phyloP scores from a whole-genome alignment of 2,329 filamentous ascomycete species.

The Aspergillus fijiensis region DNA sequence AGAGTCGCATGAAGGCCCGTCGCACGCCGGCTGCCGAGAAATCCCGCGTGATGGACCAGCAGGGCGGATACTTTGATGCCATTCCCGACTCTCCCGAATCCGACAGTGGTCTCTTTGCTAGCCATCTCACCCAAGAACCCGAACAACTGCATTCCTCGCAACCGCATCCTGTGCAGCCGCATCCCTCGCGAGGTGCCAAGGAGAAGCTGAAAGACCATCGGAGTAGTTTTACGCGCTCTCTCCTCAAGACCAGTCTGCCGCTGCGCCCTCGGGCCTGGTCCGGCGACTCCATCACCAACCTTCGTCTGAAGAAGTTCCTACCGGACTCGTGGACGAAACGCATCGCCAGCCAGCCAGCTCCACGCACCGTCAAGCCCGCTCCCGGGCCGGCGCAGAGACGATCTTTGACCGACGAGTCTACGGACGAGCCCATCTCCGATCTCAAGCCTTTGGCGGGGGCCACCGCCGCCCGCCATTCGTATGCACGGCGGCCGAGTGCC shows the following conservation, averaged over 20 bases:
- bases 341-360: conserved; percentile 31
- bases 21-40: conserved; percentile 60
- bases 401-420: conserved; percentile 9
- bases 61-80: conserved; percentile 49
- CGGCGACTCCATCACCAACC: conserved; percentile 29
- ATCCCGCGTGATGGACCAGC: conserved; percentile 54
- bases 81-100: conserved; percentile 35
- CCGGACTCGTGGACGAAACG: conserved; percentile 37
- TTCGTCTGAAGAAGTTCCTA: conserved; percentile 36
- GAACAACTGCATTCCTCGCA: conserved; percentile 14
- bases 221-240: conserved; percentile 35
- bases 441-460: conserved; percentile 28
- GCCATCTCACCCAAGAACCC: conserved; percentile 35
- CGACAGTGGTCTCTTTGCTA: conserved; percentile 29
- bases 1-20: conserved; percentile 57
- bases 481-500: conserved; percentile 28
- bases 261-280: conserved; percentile 38
- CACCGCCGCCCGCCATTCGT: conserved; percentile 36
- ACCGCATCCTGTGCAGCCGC: background rate
- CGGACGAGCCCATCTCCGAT: conserved; percentile 36
- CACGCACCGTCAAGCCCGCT: conserved; percentile 22
- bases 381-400: conserved; percentile 16
- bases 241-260: conserved; percentile 35
- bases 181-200: background rate
- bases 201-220: conserved; percentile 24